Evolutionary conservation across 2,329 filamentous ascomycete species (phyloP), one percentile per base, ranked within the genome.

Genomic region (Lasiodiplodia citricola): DNA sequence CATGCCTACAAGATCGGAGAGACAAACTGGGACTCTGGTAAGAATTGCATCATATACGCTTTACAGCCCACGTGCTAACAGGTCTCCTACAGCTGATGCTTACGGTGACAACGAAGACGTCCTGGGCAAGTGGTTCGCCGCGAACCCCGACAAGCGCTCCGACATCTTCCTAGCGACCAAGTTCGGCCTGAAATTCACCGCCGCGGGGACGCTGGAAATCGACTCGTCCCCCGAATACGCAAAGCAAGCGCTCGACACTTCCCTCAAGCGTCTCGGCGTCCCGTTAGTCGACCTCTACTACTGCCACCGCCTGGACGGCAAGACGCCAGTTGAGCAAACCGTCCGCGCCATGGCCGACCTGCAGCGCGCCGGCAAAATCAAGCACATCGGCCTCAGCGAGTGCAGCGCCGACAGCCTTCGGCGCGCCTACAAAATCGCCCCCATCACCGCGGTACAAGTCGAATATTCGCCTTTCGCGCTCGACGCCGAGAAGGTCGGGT

Each of bases 401-500:
- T 77, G 81, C 50, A 81, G 79, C 13, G 76, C 83, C 1, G 73
- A 74, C 0, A 84, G 84, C 0, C 75, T 87, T 1, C 83, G 85
- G 2, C 83, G 85, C 13, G 85, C 86, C 0, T 73, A 80, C 71
- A 79, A 79, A 5, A 78, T 87, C 0, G 79, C 83, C 63, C 83
- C 80, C 2, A 82, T 87, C 68, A 71, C 79, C 1, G 84, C 83
- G 2, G 78, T 85, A 2, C 84, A 87, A 73, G 75, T 85, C 31
- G 86, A 87, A 73, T 87, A 86, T 76, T 82, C 77, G 7, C 80
- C 81, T 0, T 87, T 86, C 70, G 76, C 78, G 2, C 77, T 81
- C 0, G 83, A 84, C 16, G 84, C 70, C 55, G 68, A 75, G 28
- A 47, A 60, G 1, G 35, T 37, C 18, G 72, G 77, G 21, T 73